Evolutionary conservation across 306 rosid genomes (phyloP).

Genomic region (Cucurbita argyrosperma): DNA sequence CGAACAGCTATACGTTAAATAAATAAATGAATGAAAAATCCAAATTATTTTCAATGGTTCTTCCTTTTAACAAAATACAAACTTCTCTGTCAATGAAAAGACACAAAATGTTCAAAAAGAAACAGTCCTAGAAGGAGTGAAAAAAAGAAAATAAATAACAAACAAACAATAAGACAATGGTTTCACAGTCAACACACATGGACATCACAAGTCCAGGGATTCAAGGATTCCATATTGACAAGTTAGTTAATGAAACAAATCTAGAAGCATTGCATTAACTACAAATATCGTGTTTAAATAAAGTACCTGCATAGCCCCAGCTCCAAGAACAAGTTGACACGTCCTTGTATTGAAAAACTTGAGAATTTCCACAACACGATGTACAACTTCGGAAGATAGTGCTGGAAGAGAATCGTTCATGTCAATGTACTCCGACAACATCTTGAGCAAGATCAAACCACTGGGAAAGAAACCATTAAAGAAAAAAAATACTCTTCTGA

Average conservation of each 20-base stretch:
- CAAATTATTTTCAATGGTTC: not conserved
- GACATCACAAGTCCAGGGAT: not conserved
- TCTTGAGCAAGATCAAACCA: constrained; percentile 93
- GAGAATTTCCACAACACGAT: constrained; percentile 83
- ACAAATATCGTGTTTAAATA: not conserved
- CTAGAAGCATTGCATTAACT: not conserved
- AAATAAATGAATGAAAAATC: not conserved
- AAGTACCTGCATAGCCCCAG: constrained; percentile 98
- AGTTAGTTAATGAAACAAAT: not conserved
- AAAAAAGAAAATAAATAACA: not conserved
- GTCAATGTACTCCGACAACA: constrained; percentile 89
- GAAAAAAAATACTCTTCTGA: constrained; percentile 2
- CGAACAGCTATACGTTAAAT: not conserved
- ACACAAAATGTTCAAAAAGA: not conserved
- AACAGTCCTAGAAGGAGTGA: not conserved
- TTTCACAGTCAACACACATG: not conserved
- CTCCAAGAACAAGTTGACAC: constrained; percentile 98
- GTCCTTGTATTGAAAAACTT: constrained; percentile 96
- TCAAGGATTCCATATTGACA: not conserved
- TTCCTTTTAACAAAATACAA: not conserved
- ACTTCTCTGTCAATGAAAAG: not conserved
- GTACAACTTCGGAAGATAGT: constrained; percentile 85
- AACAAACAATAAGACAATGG: not conserved
- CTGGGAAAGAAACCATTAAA: constrained; percentile 29
- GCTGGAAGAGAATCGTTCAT: constrained; percentile 70